Base-by-base conservation (phyloP, 352 stramenopile species). In the Peronospora tabacina region DNA sequence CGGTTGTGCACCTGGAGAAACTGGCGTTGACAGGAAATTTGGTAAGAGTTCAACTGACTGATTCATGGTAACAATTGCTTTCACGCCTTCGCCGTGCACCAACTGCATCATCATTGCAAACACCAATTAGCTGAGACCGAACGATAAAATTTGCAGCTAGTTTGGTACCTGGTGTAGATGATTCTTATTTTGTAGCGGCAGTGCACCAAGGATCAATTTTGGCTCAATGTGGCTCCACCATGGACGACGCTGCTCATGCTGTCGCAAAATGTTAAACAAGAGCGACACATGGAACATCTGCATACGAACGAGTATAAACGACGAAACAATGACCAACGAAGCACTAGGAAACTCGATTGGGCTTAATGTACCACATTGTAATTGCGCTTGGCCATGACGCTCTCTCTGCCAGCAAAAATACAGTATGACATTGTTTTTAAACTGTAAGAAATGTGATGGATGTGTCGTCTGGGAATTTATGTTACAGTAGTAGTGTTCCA, bases 61-160 rank as follows among this genome's bases (percentile, higher is more conserved):
- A 51, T 89, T 91, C 80, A 91, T 88, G 6, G 80, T 89, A 24
- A 91, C 80, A 29, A 89, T 61, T 6, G 80, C 80, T 20, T 50
- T 48, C 19, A 91, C 80, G n/a, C 60, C 61, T 32, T 87, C 70
- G 15, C 37, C 41, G n/a, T 78, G 37, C 29, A 76, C 67, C 50
- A 89, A 68, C 72, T 75, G 28, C 35, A 55, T 26, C 40, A 37
- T 35, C 7, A 20, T 38, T n/a, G 16, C 34, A 47, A 2, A 11
- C 12, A 26, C 5, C 1, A 5, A 26, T 26, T 26, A 26, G 22
- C 22, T 2, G 22, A 26, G 22, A 26, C 22, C 5, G 22, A 26
- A 26, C 22, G 22, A 7, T 26, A 0, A 26, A 26, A 6, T 6
- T 15, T 44, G 10, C 16, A 46, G 15, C 19, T 29, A 12, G 24